Evolutionary conservation across 148 eudicot species (phyloP), one percentile per base, ranked within the genome.

Genomic region (Vaccinium corymbosum): DNA sequence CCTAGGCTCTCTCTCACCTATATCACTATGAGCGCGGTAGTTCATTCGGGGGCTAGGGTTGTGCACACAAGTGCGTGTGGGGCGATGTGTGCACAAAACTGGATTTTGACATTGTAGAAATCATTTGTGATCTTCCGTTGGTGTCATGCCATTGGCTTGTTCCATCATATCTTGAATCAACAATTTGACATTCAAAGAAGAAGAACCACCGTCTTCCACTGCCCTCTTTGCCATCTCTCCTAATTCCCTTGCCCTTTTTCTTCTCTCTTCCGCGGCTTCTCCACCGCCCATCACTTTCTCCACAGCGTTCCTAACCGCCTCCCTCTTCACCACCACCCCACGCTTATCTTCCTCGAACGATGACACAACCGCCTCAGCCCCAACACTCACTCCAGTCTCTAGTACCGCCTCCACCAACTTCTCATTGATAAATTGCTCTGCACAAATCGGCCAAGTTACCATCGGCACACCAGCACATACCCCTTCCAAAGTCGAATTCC

Each of bases 401-500:
- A 86, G 74, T 0, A 86, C 83, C 29, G 72, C 12, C 6, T 49
- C 85, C n/a, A 86, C 74, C 48, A 86, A n/a, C 80, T 83, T 83
- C 80, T 83, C 88, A 27, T 87, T 87, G 1, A 72, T 46, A 19
- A 87, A 87, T 76, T 87, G 89, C 78, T 87, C 89, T 0, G 84
- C 87, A 1, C 83, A 85, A 13, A 85, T 1, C 0, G 89, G 89
- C 83, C 89, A 87, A 1, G 87, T 80, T 59, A 87, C 66, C 83
- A 87, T 79, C 1, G 85, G 85, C 38, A 85, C 75, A 3, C 89
- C 86, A 0, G 89, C 87, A 7, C 64, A 38, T 19, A 87, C 68
- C 13, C 85, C 89, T 64, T 87, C 89, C 15, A 87, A 62, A 0
- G 83, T 87, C 14, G 89, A 87, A 66, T 87, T 87, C 89, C 89